These are phyloP conservation scores for Agaricus bisporus DNA, from an alignment of 768 basidiomycete genomes.

Conservation along the genomic window DNA sequence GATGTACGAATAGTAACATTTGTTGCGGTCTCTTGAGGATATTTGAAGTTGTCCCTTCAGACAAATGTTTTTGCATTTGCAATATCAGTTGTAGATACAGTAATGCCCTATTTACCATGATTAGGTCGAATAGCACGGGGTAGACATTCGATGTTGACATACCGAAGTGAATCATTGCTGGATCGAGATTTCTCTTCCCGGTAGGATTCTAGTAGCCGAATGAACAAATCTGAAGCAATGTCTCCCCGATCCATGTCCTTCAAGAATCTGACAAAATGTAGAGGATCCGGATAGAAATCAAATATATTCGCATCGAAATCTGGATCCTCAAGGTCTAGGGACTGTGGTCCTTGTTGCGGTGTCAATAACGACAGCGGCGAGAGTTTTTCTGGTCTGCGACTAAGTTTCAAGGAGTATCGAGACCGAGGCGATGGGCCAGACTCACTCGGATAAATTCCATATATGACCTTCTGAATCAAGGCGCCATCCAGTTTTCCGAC, in stretches of 20 bases:
- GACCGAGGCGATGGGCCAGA: background rate
- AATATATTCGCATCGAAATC: slow-evolving; percentile 52
- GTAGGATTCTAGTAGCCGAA: slow-evolving; percentile 69
- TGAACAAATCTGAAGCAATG: slow-evolving; percentile 67
- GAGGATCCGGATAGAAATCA: slow-evolving; percentile 70
- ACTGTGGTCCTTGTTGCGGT: slow-evolving; percentile 28
- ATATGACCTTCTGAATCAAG: slow-evolving; percentile 51
- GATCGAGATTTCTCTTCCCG: slow-evolving; percentile 32
- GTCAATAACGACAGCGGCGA: slow-evolving; percentile 39
- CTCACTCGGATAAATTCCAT: slow-evolving; percentile 37
- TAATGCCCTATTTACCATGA: slow-evolving; percentile 41
- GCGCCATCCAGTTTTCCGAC: slow-evolving; percentile 48
- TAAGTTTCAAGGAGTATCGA: background rate
- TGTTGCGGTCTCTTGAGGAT: slow-evolving; percentile 63
- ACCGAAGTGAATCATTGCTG: slow-evolving; percentile 51
- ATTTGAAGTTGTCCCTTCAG: slow-evolving; percentile 47
- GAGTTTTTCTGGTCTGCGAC: slow-evolving; percentile 18
- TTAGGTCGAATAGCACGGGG: background rate
- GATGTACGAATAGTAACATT: slow-evolving; percentile 77
- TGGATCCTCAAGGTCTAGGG: slow-evolving; percentile 32
- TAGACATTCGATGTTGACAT: slow-evolving; percentile 8
- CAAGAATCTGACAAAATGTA: slow-evolving; percentile 59
- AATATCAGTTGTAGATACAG: slow-evolving; percentile 76
- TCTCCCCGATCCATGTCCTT: slow-evolving; percentile 62
- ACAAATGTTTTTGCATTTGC: slow-evolving; percentile 70